Evolutionary conservation across 805 yeast species (phyloP), one percentile per base, ranked within the genome.

Genomic region (Metschnikowia sp.): DNA sequence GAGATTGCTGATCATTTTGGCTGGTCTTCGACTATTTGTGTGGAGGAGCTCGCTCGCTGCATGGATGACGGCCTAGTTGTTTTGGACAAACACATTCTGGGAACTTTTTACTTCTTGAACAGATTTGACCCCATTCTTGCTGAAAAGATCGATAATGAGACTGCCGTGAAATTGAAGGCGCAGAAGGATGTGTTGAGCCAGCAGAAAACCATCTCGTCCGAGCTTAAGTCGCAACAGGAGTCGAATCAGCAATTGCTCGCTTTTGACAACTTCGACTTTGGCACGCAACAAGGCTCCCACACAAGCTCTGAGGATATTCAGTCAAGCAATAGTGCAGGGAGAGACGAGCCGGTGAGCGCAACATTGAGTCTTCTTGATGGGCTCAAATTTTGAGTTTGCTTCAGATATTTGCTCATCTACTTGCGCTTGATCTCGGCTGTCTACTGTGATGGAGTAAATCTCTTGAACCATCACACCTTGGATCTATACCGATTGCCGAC

Each of bases 31-130:
- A 77, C 79, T 26, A 79, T 87, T 11, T 75, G 89, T 8, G 69
- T 67, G 10, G 92, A 86, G 58, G 85, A 86, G 48, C 63, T 87
- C 10, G 78, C 79, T 46, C 67, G 73, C 46, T 81, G 85, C 15
- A 75, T 86, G n/a, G 73, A 69, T 2, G 60, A 65, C 2, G 90
- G 88, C 4, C 62, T 66, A 2, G 58, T 88, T 2, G 79, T 85
- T 15, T 71, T 86, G 4, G 96, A 88, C 65, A 82, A 82, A 55
- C 82, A 82, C 53, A 69, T 84, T 1, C 75, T 81, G 41, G 95
- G 94, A 0, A 74, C 81, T 3, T 75, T 77, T 42, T 88, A 81
- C 62, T 86, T 78, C 57, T 61, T 70, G 38, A 87, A 87, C 53
- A 49, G 44, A 30, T 53, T 54, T 32, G 54, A 54, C 15, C 19